Percentiles rank a stretch among this genome's conserved stretches.
Evolutionary conservation across 225 moss, liverwort and hornwort genomes (phyloP).

Genomic region (Straminergon stramineum): DNA sequence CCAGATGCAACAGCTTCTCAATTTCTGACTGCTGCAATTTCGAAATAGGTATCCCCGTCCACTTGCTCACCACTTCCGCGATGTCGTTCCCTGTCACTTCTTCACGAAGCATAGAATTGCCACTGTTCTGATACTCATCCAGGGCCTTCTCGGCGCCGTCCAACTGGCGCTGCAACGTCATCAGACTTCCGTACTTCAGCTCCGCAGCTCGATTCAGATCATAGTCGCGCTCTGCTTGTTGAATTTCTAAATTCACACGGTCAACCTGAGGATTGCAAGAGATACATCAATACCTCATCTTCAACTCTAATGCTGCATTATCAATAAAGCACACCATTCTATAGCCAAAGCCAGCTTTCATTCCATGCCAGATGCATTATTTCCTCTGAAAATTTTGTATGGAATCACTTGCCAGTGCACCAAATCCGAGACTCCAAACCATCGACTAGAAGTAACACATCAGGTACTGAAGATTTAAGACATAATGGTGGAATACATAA

Average conservation of each 20-base stretch:
- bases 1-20: constrained; percentile 84
- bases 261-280: constrained; percentile 45
- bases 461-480: not conserved
- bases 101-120: constrained; percentile 95
- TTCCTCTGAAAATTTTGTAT: not conserved
- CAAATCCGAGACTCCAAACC: not conserved
- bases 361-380: not conserved
- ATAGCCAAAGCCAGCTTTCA: not conserved
- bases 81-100: constrained; percentile 96
- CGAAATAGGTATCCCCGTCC: constrained; percentile 93
- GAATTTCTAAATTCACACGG: constrained; percentile 89
- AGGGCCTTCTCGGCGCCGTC: constrained; percentile 82
- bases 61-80: constrained; percentile 96
- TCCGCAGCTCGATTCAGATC: constrained; percentile 92
- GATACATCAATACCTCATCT: not conserved
- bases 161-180: constrained; percentile 77
- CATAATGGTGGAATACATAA: not conserved
- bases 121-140: constrained; percentile 80
- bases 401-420: not conserved
- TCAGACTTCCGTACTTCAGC: constrained; percentile 89
- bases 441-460: not conserved
- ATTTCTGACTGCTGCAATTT: constrained; percentile 86
- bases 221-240: constrained; percentile 96
- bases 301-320: not conserved
- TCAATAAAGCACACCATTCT: not conserved